A percentile compares a stretch with the other conserved stretches of the same genome.
phyloP scores from a whole-genome alignment of 495 filamentous ascomycete genomes.

The Penicillium simplicissimum region DNA sequence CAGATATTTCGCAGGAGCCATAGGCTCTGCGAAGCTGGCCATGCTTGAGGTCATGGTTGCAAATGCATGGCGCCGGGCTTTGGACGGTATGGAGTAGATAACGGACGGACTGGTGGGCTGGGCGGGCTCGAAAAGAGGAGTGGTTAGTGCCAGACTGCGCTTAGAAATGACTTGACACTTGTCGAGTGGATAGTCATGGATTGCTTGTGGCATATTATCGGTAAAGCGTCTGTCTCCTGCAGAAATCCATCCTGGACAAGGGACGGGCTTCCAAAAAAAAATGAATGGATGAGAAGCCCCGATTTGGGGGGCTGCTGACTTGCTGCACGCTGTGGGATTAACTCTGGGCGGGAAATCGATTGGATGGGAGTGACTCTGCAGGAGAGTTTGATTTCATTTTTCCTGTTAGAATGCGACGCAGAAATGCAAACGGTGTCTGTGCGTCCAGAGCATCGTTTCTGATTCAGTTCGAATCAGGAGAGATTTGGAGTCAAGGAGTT shows the following conservation, averaged over 20 bases:
- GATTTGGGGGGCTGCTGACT: neutral
- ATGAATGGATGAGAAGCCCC: constrained; percentile 18
- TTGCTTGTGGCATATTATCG: neutral
- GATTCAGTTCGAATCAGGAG: neutral
- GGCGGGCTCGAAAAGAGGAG: neutral
- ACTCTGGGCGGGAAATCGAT: constrained; percentile 23
- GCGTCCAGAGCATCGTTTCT: constrained; percentile 8
- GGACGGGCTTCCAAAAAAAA: neutral
- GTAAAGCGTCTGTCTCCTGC: constrained; percentile 1
- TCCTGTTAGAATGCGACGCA: neutral
- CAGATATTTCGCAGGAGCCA: neutral
- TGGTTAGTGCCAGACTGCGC: neutral
- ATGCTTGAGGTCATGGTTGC: neutral
- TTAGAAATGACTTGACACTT: neutral
- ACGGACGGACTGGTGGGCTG: neutral
- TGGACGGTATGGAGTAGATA: neutral
- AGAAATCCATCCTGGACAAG: constrained; percentile 12
- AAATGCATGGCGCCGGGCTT: neutral
- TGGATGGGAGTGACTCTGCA: constrained; percentile 18
- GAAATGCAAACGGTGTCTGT: constrained; percentile 26
- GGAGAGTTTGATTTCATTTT: neutral
- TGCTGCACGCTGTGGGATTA: constrained; percentile 11
- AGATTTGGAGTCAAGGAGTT: neutral
- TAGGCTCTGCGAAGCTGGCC: constrained; percentile 5
- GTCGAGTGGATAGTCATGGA: neutral